Percentiles rank a stretch among this genome's conserved stretches.
These are phyloP conservation scores for Pistacia vera DNA, from an alignment of 345 rosid species.

Conservation along the genomic window DNA sequence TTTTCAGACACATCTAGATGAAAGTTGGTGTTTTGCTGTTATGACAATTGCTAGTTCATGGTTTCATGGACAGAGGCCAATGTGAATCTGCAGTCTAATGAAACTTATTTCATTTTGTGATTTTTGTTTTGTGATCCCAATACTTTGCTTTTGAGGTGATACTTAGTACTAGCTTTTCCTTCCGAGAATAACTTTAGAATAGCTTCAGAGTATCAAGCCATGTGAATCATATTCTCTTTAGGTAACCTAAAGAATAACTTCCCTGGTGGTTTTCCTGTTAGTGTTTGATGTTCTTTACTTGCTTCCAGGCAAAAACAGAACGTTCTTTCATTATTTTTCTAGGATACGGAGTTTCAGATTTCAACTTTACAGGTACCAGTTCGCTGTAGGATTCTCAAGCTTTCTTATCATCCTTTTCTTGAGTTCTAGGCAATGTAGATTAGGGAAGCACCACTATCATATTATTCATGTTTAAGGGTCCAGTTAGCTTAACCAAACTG, in stretches of 20 bases:
- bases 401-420: not conserved
- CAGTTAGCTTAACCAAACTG: too few species aligned
- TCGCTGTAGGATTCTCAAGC: not conserved
- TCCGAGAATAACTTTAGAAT: not conserved
- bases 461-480: too few species aligned
- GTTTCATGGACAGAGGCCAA: not conserved
- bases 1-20: not conserved
- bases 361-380: not conserved
- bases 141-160: not conserved
- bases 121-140: not conserved
- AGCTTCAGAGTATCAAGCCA: not conserved
- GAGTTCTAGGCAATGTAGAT: not conserved
- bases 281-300: constrained; percentile 8
- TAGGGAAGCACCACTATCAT: too few species aligned
- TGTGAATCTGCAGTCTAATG: not conserved
- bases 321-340: constrained; percentile 8
- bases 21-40: not conserved
- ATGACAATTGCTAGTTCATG: not conserved
- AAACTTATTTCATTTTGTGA: too few species aligned
- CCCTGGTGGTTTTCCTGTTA: constrained; percentile 10
- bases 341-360: not conserved
- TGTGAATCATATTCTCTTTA: not conserved
- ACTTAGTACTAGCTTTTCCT: not conserved
- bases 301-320: not conserved
- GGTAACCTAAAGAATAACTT: constrained; percentile 8